phyloP scores from a whole-genome alignment of 768 basidiomycete genomes.

The Nidularia pulvinata region DNA sequence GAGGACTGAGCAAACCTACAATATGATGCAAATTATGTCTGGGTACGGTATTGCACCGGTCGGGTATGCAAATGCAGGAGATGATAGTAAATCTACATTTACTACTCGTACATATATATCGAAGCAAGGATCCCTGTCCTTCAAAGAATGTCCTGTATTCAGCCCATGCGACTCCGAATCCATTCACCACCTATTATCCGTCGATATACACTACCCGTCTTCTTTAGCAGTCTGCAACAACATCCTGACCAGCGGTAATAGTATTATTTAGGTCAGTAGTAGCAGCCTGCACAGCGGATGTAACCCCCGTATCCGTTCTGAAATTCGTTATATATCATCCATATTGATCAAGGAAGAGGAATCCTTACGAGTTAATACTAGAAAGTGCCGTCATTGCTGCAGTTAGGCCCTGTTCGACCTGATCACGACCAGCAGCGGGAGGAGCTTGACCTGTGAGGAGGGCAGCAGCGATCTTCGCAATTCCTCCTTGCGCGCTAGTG shows the following conservation, averaged over 20 bases:
- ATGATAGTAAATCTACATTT: too few species aligned
- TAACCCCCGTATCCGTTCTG: slow-evolving; percentile 17
- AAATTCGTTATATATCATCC: neutral
- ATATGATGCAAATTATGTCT: too few species aligned
- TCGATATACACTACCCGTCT: too few species aligned
- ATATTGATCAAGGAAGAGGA: neutral
- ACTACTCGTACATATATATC: too few species aligned
- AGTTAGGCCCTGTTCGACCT: slow-evolving; percentile 14
- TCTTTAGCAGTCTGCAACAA: slow-evolving; percentile 19
- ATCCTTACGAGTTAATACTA: slow-evolving; percentile 17
- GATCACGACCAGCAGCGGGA: slow-evolving; percentile 17
- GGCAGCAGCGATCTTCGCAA: slow-evolving; percentile 17
- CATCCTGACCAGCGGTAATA: slow-evolving; percentile 14
- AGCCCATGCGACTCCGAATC: too few species aligned
- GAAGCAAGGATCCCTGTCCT: too few species aligned
- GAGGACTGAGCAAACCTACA: too few species aligned
- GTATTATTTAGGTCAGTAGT: slow-evolving; percentile 13
- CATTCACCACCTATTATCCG: too few species aligned
- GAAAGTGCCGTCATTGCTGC: slow-evolving; percentile 15
- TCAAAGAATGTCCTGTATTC: too few species aligned
- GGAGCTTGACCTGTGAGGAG: slow-evolving; percentile 13
- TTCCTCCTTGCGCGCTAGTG: slow-evolving; percentile 14
- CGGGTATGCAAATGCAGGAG: too few species aligned
- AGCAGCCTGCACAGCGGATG: slow-evolving; percentile 12
- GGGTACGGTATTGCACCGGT: too few species aligned